phyloP scores from a whole-genome alignment of 192 early-diverging fungal species.

The Coemansia sp. region DNA sequence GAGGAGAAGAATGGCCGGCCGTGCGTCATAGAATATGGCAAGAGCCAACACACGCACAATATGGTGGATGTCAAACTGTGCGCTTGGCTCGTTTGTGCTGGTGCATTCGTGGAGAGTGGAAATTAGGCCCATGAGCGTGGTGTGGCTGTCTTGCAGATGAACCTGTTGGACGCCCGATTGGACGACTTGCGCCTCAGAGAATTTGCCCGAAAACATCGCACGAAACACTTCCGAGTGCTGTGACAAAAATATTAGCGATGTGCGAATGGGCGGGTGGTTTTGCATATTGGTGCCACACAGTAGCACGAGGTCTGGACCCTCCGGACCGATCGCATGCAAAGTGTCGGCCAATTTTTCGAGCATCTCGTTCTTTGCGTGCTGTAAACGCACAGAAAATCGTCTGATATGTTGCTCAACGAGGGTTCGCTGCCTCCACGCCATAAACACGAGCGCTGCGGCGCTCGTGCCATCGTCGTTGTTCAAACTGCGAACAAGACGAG shows the following conservation, averaged over 20 bases:
- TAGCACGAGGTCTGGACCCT: not conserved
- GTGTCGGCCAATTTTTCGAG: not conserved
- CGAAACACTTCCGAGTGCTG: constrained; percentile 27
- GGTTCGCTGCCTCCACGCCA: constrained; percentile 28
- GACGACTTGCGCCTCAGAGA: constrained; percentile 21
- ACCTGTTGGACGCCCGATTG: not conserved
- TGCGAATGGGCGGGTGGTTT: constrained; percentile 5
- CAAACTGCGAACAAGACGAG: constrained; percentile 1
- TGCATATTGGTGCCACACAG: constrained; percentile 8
- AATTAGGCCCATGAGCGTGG: constrained; percentile 10
- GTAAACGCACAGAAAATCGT: not conserved
- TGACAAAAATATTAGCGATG: constrained; percentile 16
- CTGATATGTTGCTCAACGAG: not conserved
- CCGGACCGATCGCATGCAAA: not conserved
- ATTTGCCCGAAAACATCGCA: constrained; percentile 32
- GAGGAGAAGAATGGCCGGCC: constrained; percentile 16
- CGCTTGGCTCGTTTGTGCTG: not conserved
- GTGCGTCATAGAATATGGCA: constrained; percentile 30
- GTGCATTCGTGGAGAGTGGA: constrained; percentile 19
- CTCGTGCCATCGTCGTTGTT: not conserved
- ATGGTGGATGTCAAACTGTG: not conserved
- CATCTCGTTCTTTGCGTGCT: not conserved
- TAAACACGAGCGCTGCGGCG: constrained; percentile 21
- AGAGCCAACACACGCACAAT: constrained; percentile 13
- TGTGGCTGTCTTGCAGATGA: constrained; percentile 20